These are phyloP conservation scores for Penicillium sp. DNA, from an alignment of 2,329 filamentous ascomycete species.

Conservation along the genomic window DNA sequence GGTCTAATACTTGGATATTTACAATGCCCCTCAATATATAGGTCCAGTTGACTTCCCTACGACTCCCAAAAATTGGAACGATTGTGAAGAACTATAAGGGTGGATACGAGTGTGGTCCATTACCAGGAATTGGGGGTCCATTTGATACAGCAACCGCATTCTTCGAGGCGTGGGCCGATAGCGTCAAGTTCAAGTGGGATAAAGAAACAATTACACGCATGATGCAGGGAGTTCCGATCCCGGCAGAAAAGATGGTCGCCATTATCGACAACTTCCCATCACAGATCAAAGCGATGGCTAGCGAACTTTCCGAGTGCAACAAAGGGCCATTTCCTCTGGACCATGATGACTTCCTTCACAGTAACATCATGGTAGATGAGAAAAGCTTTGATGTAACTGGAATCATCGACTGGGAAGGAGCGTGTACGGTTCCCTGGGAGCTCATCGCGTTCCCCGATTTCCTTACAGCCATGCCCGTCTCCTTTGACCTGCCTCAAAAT, in stretches of 20 bases:
- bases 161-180: conserved; percentile 15
- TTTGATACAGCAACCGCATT: conserved; percentile 16
- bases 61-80: conserved; percentile 15
- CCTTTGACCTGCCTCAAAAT: conserved; percentile 10
- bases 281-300: conserved; percentile 7
- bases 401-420: conserved; percentile 14
- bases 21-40: not conserved
- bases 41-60: conserved; percentile 13
- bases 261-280: conserved; percentile 5
- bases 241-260: conserved; percentile 1
- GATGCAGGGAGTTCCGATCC: not conserved
- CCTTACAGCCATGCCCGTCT: conserved; percentile 5
- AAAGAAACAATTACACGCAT: conserved; percentile 6
- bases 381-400: conserved; percentile 7
- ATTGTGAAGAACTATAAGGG: conserved; percentile 7
- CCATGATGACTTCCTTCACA: conserved; percentile 13
- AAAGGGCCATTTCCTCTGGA: conserved; percentile 11
- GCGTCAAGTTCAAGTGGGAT: conserved; percentile 6
- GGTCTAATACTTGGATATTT: not conserved
- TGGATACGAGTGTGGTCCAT: conserved; percentile 11
- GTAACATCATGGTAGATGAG: conserved; percentile 14
- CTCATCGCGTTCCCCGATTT: conserved; percentile 9
- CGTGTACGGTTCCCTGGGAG: conserved; percentile 10
- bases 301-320: not conserved
- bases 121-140: conserved; percentile 14